Evolutionary conservation across 495 filamentous ascomycete species (phyloP).

Genomic region (Talaromyces thailandensis): DNA sequence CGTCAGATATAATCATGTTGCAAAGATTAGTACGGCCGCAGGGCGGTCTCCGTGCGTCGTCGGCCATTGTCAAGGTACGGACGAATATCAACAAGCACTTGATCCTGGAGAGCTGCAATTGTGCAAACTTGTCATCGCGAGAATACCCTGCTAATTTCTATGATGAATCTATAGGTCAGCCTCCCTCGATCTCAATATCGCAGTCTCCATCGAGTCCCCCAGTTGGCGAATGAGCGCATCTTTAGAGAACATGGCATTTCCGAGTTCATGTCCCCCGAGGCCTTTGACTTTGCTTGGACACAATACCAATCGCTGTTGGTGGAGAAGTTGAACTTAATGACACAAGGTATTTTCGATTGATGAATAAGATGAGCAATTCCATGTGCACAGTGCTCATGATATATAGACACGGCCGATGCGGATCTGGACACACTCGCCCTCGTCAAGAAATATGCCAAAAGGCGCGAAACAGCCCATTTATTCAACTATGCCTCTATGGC

Average conservation of each 20-base stretch:
- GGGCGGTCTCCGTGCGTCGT: conserved; percentile 36
- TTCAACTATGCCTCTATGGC: conserved; percentile 98
- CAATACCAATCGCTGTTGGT: conserved; percentile 69
- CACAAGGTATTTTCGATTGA: conserved; percentile 40
- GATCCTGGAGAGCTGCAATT: background rate
- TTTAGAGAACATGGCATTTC: conserved; percentile 54
- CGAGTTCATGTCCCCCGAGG: conserved; percentile 54
- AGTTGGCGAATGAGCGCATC: conserved; percentile 43
- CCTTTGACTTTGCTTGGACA: conserved; percentile 69
- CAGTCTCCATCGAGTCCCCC: conserved; percentile 47
- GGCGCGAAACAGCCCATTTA: conserved; percentile 61
- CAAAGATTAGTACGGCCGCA: conserved; percentile 41
- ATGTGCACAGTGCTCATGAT: background rate
- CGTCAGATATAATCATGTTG: conserved; percentile 37
- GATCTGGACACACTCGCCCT: conserved; percentile 53
- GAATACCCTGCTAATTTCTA: conserved; percentile 15
- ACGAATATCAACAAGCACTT: background rate
- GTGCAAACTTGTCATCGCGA: background rate
- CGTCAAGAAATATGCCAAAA: conserved; percentile 66
- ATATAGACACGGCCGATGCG: conserved; percentile 46
- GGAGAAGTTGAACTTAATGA: conserved; percentile 64
- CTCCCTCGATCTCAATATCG: conserved; percentile 34
- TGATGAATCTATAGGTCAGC: conserved; percentile 25
- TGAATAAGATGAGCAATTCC: background rate
- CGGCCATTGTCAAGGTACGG: conserved; percentile 23